Percentiles rank a stretch among this genome's conserved stretches.
phyloP scores from a whole-genome alignment of 495 filamentous ascomycete genomes.

The Parathielavia hyrcaniae region DNA sequence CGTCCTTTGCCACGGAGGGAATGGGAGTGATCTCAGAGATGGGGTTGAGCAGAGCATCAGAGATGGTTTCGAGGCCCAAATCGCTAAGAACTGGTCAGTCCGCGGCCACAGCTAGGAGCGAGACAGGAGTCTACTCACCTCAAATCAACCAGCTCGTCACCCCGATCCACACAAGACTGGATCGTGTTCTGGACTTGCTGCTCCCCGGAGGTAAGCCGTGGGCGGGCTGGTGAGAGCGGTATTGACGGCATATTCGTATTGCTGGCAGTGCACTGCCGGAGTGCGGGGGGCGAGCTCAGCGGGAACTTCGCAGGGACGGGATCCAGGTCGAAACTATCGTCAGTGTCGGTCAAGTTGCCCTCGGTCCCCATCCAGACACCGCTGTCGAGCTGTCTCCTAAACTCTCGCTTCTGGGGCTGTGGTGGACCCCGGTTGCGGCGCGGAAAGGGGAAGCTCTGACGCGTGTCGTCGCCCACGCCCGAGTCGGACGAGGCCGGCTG shows the following conservation, averaged over 20 bases:
- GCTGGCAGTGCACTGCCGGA: too few species aligned
- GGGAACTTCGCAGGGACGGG: constrained; percentile 14
- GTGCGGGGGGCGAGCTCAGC: neutral
- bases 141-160: constrained; percentile 57
- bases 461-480: constrained; percentile 32
- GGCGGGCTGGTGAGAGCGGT: constrained; percentile 2
- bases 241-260: too few species aligned
- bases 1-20: constrained; percentile 36
- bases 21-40: constrained; percentile 54
- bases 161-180: constrained; percentile 53
- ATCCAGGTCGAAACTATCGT: constrained; percentile 32
- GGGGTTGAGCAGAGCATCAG: constrained; percentile 47
- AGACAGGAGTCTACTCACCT: constrained; percentile 45
- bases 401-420: constrained; percentile 48
- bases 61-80: constrained; percentile 33
- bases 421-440: constrained; percentile 22
- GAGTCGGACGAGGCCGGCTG: constrained; percentile 41
- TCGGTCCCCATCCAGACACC: constrained; percentile 71
- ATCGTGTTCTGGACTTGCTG: constrained; percentile 37
- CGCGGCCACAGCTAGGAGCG: too few species aligned
- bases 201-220: constrained; percentile 28
- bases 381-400: constrained; percentile 66
- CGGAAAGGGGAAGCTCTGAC: constrained; percentile 5
- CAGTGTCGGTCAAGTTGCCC: constrained; percentile 45
- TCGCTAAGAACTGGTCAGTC: constrained; percentile 26